Percentiles rank a stretch among this genome's conserved stretches.
Evolutionary conservation across 305 asterid genomes (phyloP).

Genomic region (Solanum chacoense): DNA sequence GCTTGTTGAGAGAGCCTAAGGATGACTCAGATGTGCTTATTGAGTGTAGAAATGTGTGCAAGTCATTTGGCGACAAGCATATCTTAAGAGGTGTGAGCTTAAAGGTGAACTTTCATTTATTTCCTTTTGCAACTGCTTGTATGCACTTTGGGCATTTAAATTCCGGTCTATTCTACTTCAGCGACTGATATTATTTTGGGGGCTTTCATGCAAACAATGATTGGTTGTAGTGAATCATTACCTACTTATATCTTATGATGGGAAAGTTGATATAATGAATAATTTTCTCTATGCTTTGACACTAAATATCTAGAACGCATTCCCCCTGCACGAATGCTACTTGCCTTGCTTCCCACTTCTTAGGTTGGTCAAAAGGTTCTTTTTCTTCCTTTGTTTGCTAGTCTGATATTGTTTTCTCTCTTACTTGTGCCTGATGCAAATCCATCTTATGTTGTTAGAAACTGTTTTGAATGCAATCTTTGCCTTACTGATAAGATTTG

Average conservation of each 20-base stretch:
- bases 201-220: not conserved
- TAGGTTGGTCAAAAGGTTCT: not conserved
- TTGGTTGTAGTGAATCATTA: not conserved
- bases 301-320: not conserved
- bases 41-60: slow-evolving; percentile 83
- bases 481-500: not conserved
- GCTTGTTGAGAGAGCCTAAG: slow-evolving; percentile 20
- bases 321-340: not conserved
- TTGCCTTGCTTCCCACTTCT: not conserved
- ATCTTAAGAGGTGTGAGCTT: slow-evolving; percentile 94
- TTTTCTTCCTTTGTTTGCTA: not conserved
- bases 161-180: not conserved
- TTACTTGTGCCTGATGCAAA: not conserved
- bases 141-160: not conserved
- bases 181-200: not conserved
- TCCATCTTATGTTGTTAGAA: not conserved
- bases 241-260: not conserved
- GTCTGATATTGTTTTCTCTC: not conserved
- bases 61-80: slow-evolving; percentile 92
- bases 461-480: not conserved
- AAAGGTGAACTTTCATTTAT: slow-evolving; percentile 50
- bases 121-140: not conserved
- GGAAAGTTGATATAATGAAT: not conserved
- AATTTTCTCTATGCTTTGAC: not conserved
- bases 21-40: slow-evolving; percentile 78